Evolutionary conservation across 1,139 yeast genomes (phyloP), one percentile per base, ranked within the genome.

Genomic region (Protomyces macrosporus): DNA sequence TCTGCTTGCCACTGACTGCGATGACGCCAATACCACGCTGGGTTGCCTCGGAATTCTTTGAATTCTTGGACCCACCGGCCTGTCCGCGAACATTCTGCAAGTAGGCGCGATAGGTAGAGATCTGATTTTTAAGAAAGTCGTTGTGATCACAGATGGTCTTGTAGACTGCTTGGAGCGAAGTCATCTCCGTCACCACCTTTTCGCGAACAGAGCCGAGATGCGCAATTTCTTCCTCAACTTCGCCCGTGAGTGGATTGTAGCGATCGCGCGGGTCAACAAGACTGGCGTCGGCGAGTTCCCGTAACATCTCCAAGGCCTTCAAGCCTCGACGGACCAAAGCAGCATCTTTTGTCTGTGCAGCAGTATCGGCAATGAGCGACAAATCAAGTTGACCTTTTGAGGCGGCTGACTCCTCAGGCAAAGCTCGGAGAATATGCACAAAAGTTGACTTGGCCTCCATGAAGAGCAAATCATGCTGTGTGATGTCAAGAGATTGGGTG

Each of bases 391-490:
- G 77, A 14, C 70, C 66, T 5, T 67, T 68, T 7, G 73, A 66
- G 34, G 72, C 70, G 6, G 71, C 67, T 57, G 72, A 73, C 7
- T 72, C 72, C 0, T 73, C 68, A 0, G 78, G 78, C 60, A 75
- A 71, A 2, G 77, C 73, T 16, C 78, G 71, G 37, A 76, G 72
- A 34, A 76, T 75, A 63, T 76, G 77, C 35, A 75, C 74, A 69
- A 76, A 71, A 14, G 74, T 68, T 6, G 77, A 69, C 68, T 76
- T 76, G 23, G 76, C 74, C 60, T 76, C 78, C 75, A 75, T 73
- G 63, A 75, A 75, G 6, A 75, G 69, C 53, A 75, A 73, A 65
- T 76, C 78, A 0, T 75, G 72, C n/a, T 75, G 70, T 45, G 74
- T 69, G 63, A 74, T 70, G 58, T 74, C 76, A 35, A 74, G 68